These are phyloP conservation scores for Pontederia crassipes DNA, from an alignment of 176 grass and related monocot species.

Conservation along the genomic window DNA sequence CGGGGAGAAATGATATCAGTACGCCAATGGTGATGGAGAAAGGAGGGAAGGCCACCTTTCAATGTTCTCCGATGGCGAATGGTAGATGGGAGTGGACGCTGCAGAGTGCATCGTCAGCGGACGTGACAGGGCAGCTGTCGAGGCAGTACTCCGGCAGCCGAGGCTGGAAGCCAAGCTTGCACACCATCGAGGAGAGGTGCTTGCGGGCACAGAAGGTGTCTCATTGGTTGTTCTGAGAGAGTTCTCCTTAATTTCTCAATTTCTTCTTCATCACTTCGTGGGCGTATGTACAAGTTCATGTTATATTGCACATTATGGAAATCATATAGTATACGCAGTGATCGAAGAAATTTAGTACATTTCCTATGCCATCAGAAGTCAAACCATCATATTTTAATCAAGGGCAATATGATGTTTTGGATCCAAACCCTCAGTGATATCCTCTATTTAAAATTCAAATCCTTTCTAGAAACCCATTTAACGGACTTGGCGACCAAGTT, in stretches of 20 bases:
- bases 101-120: constrained; percentile 29
- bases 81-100: not conserved
- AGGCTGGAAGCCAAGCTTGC: constrained; percentile 83
- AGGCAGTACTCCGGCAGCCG: constrained; percentile 52
- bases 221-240: constrained; percentile 72
- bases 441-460: no score
- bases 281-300: not conserved
- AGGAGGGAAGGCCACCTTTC: not conserved
- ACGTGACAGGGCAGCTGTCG: constrained; percentile 52
- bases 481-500: no score
- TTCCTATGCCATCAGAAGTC: no score
- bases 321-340: no score
- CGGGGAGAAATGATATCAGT: not conserved
- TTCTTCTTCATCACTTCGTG: no score
- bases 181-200: constrained; percentile 65
- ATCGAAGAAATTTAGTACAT: no score
- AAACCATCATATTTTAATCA: no score
- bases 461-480: no score
- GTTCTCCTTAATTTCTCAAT: no score
- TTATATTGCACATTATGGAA: no score
- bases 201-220: constrained; percentile 41
- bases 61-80: not conserved
- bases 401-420: no score
- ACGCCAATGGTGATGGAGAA: not conserved
- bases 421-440: no score